Conservation (phyloP, 441 rosid species). For the Populus hybrid region DNA sequence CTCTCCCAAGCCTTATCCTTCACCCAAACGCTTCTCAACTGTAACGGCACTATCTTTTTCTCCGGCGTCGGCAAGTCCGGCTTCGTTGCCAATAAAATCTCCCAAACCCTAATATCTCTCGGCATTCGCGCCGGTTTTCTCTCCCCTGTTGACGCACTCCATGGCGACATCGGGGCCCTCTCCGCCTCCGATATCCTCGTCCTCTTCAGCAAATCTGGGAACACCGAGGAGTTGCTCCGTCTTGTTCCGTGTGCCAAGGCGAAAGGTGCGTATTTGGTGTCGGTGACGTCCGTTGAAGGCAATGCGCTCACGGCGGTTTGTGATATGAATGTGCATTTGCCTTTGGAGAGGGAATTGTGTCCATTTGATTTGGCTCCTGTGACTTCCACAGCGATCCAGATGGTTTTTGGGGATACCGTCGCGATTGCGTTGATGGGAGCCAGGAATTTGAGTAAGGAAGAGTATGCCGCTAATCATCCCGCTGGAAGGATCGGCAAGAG, state of each 20-base stretch:
- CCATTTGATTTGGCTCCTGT: constrained; percentile 97
- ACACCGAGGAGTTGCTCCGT: constrained; percentile 81
- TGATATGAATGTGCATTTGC: constrained; percentile 85
- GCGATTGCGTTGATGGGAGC: constrained; percentile 95
- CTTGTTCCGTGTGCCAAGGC: constrained; percentile 86
- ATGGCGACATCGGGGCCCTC: constrained; percentile 86
- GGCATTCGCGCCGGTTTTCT: constrained; percentile 74
- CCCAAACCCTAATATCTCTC: constrained; percentile 83
- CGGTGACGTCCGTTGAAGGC: constrained; percentile 71
- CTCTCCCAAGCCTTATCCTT: constrained; percentile 71
- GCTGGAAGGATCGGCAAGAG: constrained; percentile 93
- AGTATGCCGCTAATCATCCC: constrained; percentile 89
- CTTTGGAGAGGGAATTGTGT: constrained; percentile 81
- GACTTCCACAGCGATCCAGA: constrained; percentile 95
- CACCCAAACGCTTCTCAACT: constrained; percentile 61
- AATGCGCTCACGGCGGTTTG: constrained; percentile 61
- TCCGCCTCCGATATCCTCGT: constrained; percentile 54
- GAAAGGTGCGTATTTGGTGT: constrained; percentile 62
- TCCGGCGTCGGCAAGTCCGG: constrained; percentile 95
- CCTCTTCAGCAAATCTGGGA: constrained; percentile 79
- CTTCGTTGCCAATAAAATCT: constrained; percentile 89
- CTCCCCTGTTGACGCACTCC: constrained; percentile 91
- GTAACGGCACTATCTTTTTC: constrained; percentile 71
- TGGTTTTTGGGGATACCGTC: constrained; percentile 96
- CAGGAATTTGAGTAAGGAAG: constrained; percentile 68